A percentile compares a stretch with the other conserved stretches of the same genome.
These are phyloP conservation scores for Athelia psychrophila DNA, from an alignment of 1,284 basidiomycete species.

Conservation along the genomic window DNA sequence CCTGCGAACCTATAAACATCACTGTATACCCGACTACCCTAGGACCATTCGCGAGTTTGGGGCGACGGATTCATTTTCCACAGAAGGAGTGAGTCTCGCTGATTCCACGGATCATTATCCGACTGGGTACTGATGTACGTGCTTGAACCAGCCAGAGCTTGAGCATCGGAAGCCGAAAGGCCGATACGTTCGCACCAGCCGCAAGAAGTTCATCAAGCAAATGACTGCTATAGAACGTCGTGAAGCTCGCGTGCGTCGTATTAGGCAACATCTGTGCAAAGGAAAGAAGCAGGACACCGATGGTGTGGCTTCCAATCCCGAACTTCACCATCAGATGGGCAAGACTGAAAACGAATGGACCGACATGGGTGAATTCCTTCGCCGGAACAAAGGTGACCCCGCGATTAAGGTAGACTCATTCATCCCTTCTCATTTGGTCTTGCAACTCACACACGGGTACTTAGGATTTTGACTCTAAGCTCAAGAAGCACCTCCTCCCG, in stretches of 20 bases:
- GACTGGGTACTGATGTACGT: constrained; percentile 14
- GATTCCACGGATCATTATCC: no score
- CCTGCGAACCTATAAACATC: constrained; percentile 28
- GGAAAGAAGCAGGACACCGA: neutral
- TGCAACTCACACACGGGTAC: no score
- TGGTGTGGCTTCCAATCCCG: neutral
- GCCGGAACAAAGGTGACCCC: constrained; percentile 8
- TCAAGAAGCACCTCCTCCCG: constrained; percentile 27
- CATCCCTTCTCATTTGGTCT: neutral
- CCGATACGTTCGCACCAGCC: constrained; percentile 29
- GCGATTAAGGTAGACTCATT: constrained; percentile 1
- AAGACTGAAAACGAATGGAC: neutral
- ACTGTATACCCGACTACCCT: constrained; percentile 29
- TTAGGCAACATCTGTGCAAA: neutral
- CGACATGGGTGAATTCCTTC: neutral
- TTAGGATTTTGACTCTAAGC: constrained; percentile 21
- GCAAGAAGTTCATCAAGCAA: constrained; percentile 17
- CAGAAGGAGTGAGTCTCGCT: constrained; percentile 29
- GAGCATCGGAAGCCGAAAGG: constrained; percentile 31
- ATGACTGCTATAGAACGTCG: constrained; percentile 22
- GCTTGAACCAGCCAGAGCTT: constrained; percentile 24
- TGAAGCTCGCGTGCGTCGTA: constrained; percentile 11
- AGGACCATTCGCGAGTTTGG: constrained; percentile 24
- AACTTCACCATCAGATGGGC: neutral
- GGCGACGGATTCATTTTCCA: constrained; percentile 32